Percentiles rank a stretch among this genome's conserved stretches.
phyloP scores from a whole-genome alignment of 495 filamentous ascomycete species.

The Stereocaulon alpinum region DNA sequence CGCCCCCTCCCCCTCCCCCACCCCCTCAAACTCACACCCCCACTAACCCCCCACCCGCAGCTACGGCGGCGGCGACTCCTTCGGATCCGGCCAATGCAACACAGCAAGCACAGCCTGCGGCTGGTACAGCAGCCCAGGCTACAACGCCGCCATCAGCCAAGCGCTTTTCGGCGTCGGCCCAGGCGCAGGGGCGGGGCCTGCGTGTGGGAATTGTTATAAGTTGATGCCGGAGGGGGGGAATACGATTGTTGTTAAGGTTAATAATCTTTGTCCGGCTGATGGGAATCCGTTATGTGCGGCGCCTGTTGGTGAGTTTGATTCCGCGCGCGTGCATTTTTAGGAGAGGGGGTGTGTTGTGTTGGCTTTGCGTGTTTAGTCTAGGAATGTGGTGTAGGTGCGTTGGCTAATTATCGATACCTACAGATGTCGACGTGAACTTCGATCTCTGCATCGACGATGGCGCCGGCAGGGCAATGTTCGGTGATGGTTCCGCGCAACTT shows the following conservation, averaged over 20 bases:
- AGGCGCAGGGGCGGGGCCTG: slow-evolving; percentile 27
- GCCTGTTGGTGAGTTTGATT: slow-evolving; percentile 8
- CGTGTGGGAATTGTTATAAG: slow-evolving; percentile 29
- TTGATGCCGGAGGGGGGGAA: slow-evolving; percentile 18
- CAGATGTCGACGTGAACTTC: slow-evolving; percentile 30
- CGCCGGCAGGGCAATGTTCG: slow-evolving; percentile 27
- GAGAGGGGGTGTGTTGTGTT: no score
- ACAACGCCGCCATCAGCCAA: slow-evolving; percentile 28
- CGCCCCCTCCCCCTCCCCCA: neutral
- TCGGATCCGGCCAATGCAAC: slow-evolving; percentile 12
- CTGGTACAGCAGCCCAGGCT: slow-evolving; percentile 15
- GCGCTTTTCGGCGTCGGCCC: slow-evolving; percentile 29
- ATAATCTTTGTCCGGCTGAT: slow-evolving; percentile 27
- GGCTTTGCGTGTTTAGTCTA: no score
- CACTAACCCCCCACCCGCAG: neutral
- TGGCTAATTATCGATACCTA: slow-evolving; percentile 18
- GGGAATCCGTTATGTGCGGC: slow-evolving; percentile 28
- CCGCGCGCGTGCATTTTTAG: no score
- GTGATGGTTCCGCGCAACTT: slow-evolving; percentile 24
- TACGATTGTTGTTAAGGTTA: slow-evolving; percentile 17
- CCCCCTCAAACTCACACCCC: neutral
- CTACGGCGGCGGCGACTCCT: slow-evolving; percentile 1
- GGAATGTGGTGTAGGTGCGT: neutral
- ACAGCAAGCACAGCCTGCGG: slow-evolving; percentile 17
- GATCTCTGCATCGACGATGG: slow-evolving; percentile 30